Evolutionary conservation across 805 yeast genomes (phyloP).

Genomic region (Debaryomyces prosopidis): DNA sequence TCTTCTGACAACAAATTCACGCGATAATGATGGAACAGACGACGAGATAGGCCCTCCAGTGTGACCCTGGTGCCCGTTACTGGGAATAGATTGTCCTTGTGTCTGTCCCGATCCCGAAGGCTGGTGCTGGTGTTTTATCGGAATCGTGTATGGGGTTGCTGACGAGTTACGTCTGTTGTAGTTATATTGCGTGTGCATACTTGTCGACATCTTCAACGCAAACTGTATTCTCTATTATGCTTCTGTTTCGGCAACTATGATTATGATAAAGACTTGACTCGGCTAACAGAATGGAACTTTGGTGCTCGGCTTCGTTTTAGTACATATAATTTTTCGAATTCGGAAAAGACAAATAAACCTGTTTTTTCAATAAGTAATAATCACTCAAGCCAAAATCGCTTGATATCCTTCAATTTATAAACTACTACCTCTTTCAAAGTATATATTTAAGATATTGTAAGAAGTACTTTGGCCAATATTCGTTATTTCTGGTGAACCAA

Average conservation of each 20-base stretch:
- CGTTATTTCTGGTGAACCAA: not conserved
- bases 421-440: no score
- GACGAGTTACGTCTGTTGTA: conserved; percentile 31
- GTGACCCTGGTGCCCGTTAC: conserved; percentile 3
- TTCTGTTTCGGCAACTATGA: not conserved
- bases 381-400: no score
- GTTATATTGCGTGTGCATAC: conserved; percentile 19
- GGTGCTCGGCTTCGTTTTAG: not conserved
- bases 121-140: conserved; percentile 22
- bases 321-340: not conserved
- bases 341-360: not conserved
- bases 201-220: conserved; percentile 5
- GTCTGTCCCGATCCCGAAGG: conserved; percentile 3
- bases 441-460: not conserved
- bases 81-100: not conserved
- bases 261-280: not conserved
- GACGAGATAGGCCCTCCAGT: conserved; percentile 19
- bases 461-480: not conserved
- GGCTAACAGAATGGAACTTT: not conserved
- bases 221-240: not conserved
- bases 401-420: no score
- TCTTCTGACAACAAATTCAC: conserved; percentile 78
- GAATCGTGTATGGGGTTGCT: conserved; percentile 30
- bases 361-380: not conserved
- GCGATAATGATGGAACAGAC: conserved; percentile 47